Evolutionary conservation across 805 yeast species (phyloP).

Genomic region (Yamadazyma laniorum): DNA sequence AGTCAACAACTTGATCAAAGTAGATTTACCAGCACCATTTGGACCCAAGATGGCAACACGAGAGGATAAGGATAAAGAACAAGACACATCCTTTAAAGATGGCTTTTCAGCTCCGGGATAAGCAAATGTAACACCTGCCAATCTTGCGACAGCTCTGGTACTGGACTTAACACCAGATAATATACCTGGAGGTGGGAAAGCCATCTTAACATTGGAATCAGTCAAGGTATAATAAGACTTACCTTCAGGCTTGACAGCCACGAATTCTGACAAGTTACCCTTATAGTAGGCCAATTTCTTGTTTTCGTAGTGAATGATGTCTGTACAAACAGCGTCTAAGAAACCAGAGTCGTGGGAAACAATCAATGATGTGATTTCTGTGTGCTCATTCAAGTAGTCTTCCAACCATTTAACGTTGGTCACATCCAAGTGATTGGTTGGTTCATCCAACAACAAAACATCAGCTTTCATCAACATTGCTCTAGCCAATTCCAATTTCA

Average conservation of each 20-base stretch:
- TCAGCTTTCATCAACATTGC: conserved; percentile 98
- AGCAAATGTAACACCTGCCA: conserved; percentile 79
- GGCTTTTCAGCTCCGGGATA: conserved; percentile 91
- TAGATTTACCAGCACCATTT: conserved; percentile 98
- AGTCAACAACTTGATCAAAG: conserved; percentile 87
- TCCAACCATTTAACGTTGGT: conserved; percentile 90
- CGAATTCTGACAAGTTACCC: conserved; percentile 93
- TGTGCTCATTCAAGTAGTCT: conserved; percentile 78
- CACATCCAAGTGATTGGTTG: conserved; percentile 97
- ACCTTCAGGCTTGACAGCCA: conserved; percentile 91
- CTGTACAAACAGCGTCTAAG: conserved; percentile 93
- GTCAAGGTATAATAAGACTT: conserved; percentile 92
- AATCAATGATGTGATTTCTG: conserved; percentile 87
- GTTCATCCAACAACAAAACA: conserved; percentile 91
- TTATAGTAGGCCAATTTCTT: conserved; percentile 92
- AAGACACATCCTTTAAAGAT: conserved; percentile 72
- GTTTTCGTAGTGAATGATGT: conserved; percentile 93
- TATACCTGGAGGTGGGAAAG: conserved; percentile 97
- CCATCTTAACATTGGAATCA: conserved; percentile 92
- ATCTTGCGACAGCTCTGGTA: conserved; percentile 89
- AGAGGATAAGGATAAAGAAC: conserved; percentile 92
- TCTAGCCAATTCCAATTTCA: conserved; percentile 97
- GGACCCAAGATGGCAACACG: conserved; percentile 97
- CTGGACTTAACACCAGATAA: conserved; percentile 95
- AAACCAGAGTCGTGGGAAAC: conserved; percentile 98